These are phyloP conservation scores for Trifolium subterraneum DNA, from an alignment of 306 rosid genomes.

Conservation along the genomic window DNA sequence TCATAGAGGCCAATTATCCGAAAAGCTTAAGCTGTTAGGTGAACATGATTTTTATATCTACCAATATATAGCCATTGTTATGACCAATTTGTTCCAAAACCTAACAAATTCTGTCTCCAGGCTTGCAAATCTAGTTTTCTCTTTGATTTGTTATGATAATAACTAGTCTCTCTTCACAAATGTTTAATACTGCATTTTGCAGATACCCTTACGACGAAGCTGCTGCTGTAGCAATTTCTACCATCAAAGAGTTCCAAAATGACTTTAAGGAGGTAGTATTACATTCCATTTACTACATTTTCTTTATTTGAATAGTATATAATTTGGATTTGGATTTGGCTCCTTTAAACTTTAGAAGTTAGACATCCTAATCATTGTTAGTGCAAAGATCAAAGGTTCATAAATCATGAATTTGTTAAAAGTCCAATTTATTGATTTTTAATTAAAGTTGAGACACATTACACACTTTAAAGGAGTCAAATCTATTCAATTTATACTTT, in stretches of 20 bases:
- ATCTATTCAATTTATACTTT: background rate
- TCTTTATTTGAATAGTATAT: background rate
- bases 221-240: constrained; percentile 70
- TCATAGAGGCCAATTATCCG: background rate
- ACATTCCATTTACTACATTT: background rate
- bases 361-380: background rate
- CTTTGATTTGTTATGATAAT: constrained; percentile 8
- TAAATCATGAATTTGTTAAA: background rate
- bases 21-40: background rate
- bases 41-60: constrained; percentile 11
- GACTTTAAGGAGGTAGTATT: constrained; percentile 84
- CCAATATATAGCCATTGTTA: background rate
- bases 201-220: constrained; percentile 85
- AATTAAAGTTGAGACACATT: background rate
- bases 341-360: background rate
- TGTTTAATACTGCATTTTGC: constrained; percentile 32
- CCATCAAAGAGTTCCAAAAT: constrained; percentile 62
- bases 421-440: background rate
- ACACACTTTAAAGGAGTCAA: background rate
- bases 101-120: background rate
- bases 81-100: constrained; percentile 28
- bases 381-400: background rate
- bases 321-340: constrained; percentile 20
- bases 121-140: constrained; percentile 18
- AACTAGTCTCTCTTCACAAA: constrained; percentile 19